Evolutionary conservation across 768 basidiomycete species (phyloP).

Genomic region (Suillus brevipes): DNA sequence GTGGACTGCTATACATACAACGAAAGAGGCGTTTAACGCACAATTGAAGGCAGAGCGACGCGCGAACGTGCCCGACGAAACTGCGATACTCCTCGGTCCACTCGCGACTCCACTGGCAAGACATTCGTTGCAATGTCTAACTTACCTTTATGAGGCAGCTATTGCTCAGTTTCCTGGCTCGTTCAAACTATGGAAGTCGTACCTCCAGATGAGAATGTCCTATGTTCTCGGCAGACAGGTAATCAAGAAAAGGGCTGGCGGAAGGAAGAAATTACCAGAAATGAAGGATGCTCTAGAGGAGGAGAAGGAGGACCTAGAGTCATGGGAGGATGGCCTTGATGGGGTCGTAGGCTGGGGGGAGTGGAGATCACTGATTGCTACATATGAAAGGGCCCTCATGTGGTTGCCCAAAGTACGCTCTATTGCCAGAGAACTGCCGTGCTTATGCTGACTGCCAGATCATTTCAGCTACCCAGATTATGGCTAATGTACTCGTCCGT

Average conservation of each 20-base stretch:
- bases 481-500: constrained; percentile 94
- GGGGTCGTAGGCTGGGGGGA: constrained; percentile 93
- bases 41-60: constrained; percentile 57
- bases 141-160: constrained; percentile 93
- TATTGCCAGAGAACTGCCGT: background rate
- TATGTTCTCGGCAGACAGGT: constrained; percentile 82
- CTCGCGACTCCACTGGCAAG: constrained; percentile 74
- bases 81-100: constrained; percentile 68
- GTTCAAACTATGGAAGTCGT: constrained; percentile 96
- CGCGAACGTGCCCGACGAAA: constrained; percentile 48
- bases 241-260: constrained; percentile 75
- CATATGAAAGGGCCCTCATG: constrained; percentile 91
- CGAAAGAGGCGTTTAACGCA: constrained; percentile 63
- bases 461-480: constrained; percentile 77
- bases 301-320: constrained; percentile 73
- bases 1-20: constrained; percentile 82
- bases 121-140: constrained; percentile 76
- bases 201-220: constrained; percentile 77
- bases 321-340: constrained; percentile 87
- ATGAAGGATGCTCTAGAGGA: constrained; percentile 90
- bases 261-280: constrained; percentile 88
- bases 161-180: constrained; percentile 83
- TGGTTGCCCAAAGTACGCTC: constrained; percentile 84
- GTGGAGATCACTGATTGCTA: constrained; percentile 86
- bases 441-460: constrained; percentile 8